phyloP scores from a whole-genome alignment of 768 basidiomycete species.

The Pluteus cervinus region DNA sequence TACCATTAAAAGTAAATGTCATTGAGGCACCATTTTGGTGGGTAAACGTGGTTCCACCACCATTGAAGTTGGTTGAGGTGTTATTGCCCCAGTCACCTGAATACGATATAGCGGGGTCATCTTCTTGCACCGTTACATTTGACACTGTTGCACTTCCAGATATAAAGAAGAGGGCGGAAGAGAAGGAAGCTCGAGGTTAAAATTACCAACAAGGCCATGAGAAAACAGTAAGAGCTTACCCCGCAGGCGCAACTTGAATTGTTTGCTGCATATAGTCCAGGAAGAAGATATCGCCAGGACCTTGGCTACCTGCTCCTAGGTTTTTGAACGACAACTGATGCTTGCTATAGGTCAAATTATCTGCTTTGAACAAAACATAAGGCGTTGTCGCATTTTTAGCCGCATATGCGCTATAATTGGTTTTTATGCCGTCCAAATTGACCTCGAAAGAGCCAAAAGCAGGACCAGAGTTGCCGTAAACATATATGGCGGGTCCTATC shows the following conservation, averaged over 20 bases:
- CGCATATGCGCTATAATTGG: slow-evolving; percentile 26
- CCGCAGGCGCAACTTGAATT: slow-evolving; percentile 37
- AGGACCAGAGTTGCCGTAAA: slow-evolving; percentile 38
- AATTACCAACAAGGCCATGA: background rate
- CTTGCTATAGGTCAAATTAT: slow-evolving; percentile 29
- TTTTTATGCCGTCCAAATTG: slow-evolving; percentile 24
- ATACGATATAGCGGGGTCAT: slow-evolving; percentile 30
- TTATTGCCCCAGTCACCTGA: slow-evolving; percentile 36
- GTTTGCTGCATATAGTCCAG: slow-evolving; percentile 36
- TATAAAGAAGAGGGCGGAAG: background rate
- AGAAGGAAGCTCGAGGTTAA: background rate
- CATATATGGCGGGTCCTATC: slow-evolving; percentile 34
- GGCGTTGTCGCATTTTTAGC: slow-evolving; percentile 24
- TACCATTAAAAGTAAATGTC: slow-evolving; percentile 35
- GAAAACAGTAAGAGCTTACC: slow-evolving; percentile 24
- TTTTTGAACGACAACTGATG: slow-evolving; percentile 36
- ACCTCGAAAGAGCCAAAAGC: slow-evolving; percentile 37
- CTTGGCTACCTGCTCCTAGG: slow-evolving; percentile 28
- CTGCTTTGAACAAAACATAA: slow-evolving; percentile 26
- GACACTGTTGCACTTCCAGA: slow-evolving; percentile 29
- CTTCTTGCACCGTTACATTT: slow-evolving; percentile 37
- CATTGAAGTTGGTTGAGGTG: slow-evolving; percentile 36
- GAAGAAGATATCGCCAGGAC: slow-evolving; percentile 30
- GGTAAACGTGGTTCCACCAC: slow-evolving; percentile 38
- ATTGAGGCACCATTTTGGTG: slow-evolving; percentile 33